These are phyloP conservation scores for Sclerotinia glacialis DNA, from an alignment of 2,329 filamentous ascomycete genomes.

Conservation along the genomic window DNA sequence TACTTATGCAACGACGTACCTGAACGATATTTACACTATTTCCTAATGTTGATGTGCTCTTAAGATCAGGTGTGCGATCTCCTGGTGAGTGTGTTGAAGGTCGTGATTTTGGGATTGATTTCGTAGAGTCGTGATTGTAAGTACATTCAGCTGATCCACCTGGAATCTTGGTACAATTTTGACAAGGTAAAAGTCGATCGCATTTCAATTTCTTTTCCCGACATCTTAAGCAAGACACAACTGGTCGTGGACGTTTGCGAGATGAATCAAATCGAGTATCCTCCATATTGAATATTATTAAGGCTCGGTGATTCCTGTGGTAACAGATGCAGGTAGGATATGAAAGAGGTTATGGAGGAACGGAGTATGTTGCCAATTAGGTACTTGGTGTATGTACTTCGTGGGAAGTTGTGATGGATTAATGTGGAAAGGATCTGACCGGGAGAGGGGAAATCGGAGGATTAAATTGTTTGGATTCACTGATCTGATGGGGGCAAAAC, in stretches of 20 bases:
- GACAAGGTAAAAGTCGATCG: conserved; percentile 55
- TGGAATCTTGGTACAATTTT: conserved; percentile 43
- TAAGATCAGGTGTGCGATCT: conserved; percentile 10
- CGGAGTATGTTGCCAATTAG: background rate
- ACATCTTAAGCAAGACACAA: conserved; percentile 58
- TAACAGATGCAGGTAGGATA: background rate
- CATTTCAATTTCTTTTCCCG: conserved; percentile 63
- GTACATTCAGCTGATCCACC: conserved; percentile 22
- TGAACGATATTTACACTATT: background rate
- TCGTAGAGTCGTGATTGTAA: conserved; percentile 19
- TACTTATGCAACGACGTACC: background rate
- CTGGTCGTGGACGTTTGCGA: conserved; percentile 30
- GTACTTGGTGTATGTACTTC: background rate
- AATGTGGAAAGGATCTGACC: background rate
- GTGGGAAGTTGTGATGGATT: background rate
- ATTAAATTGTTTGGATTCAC: conserved; percentile 9
- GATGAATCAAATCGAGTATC: conserved; percentile 20
- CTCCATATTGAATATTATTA: conserved; percentile 16
- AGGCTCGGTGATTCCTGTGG: background rate
- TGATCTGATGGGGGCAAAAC: background rate
- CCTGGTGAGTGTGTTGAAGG: conserved; percentile 8
- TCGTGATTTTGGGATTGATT: conserved; percentile 10
- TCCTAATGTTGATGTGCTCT: background rate
- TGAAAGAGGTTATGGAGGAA: background rate
- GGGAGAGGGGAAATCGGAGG: too few relatives aligned